These are phyloP conservation scores for Penicillium crystallinum DNA, from an alignment of 495 filamentous ascomycete species.

Conservation along the genomic window DNA sequence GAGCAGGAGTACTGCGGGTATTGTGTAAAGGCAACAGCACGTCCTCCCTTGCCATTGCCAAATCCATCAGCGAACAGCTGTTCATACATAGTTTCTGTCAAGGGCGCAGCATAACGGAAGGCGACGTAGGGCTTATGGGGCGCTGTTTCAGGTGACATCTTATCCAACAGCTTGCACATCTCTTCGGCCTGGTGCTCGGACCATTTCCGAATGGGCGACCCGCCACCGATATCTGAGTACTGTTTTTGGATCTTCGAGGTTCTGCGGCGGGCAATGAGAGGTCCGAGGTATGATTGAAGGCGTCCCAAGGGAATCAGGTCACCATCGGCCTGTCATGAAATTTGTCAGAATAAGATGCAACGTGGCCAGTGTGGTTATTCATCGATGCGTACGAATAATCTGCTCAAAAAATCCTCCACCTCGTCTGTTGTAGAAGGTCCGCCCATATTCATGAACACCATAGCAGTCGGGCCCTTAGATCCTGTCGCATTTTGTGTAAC, in stretches of 20 bases:
- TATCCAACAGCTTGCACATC: conserved; percentile 95
- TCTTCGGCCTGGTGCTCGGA: conserved; percentile 86
- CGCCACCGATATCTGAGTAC: conserved; percentile 92
- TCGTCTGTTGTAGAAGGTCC: conserved; percentile 84
- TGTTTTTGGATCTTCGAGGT: conserved; percentile 96
- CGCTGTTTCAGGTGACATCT: conserved; percentile 82
- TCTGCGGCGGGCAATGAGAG: conserved; percentile 75
- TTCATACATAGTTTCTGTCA: conserved; percentile 91
- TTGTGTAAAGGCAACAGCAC: conserved; percentile 95
- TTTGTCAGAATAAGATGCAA: neutral
- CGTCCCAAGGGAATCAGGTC: conserved; percentile 96
- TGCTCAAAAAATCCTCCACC: conserved; percentile 87
- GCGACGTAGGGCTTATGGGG: conserved; percentile 98
- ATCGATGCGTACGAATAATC: conserved; percentile 69
- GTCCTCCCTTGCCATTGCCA: conserved; percentile 74
- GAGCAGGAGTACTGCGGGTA: conserved; percentile 99
- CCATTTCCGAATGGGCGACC: conserved; percentile 96
- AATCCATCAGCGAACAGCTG: conserved; percentile 83
- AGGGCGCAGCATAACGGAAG: conserved; percentile 91
- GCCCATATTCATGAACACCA: conserved; percentile 99
- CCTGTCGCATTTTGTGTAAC: conserved; percentile 64
- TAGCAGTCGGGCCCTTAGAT: conserved; percentile 74
- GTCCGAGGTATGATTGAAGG: conserved; percentile 84
- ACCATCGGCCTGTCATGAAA: conserved; percentile 63
- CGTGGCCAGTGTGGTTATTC: neutral